Percentiles rank a stretch among this genome's conserved stretches.
phyloP scores from a whole-genome alignment of 768 basidiomycete genomes.

The Butyriboletus loyo region DNA sequence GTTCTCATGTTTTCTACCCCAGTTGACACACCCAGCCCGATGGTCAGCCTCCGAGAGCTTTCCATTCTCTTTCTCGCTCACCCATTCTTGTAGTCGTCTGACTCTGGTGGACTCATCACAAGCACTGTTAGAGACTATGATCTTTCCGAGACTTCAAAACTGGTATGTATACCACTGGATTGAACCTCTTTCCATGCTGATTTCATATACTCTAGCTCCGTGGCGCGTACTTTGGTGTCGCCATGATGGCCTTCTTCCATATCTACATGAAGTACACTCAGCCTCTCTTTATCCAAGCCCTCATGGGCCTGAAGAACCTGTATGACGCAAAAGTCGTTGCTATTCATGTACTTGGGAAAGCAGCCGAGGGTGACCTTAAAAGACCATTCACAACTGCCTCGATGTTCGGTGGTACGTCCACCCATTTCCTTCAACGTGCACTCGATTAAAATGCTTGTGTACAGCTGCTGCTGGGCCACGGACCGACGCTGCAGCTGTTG shows the following conservation, averaged over 20 bases:
- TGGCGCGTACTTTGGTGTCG: slow-evolving; percentile 67
- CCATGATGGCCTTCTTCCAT: slow-evolving; percentile 92
- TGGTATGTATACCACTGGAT: slow-evolving; percentile 46
- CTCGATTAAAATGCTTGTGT: not conserved
- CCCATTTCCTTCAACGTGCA: not conserved
- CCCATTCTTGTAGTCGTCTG: slow-evolving; percentile 44
- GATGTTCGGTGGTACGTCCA: slow-evolving; percentile 64
- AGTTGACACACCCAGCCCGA: slow-evolving; percentile 76
- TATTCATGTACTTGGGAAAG: slow-evolving; percentile 77
- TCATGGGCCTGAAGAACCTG: slow-evolving; percentile 92
- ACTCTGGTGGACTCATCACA: slow-evolving; percentile 73
- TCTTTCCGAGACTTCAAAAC: slow-evolving; percentile 81
- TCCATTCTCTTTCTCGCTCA: not conserved
- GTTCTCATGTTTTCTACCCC: slow-evolving; percentile 3
- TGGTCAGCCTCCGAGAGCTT: slow-evolving; percentile 47
- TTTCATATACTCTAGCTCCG: slow-evolving; percentile 44
- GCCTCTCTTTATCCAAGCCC: slow-evolving; percentile 90
- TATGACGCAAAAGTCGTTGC: slow-evolving; percentile 84
- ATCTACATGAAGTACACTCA: slow-evolving; percentile 94
- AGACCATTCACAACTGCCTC: slow-evolving; percentile 82
- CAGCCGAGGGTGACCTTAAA: slow-evolving; percentile 82
- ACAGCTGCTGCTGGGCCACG: slow-evolving; percentile 62
- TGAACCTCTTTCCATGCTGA: not conserved
- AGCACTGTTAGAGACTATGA: slow-evolving; percentile 95
- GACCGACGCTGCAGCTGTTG: slow-evolving; percentile 82